Evolutionary conservation across 2,329 filamentous ascomycete genomes (phyloP).

Genomic region (Hypoxylon sp.): DNA sequence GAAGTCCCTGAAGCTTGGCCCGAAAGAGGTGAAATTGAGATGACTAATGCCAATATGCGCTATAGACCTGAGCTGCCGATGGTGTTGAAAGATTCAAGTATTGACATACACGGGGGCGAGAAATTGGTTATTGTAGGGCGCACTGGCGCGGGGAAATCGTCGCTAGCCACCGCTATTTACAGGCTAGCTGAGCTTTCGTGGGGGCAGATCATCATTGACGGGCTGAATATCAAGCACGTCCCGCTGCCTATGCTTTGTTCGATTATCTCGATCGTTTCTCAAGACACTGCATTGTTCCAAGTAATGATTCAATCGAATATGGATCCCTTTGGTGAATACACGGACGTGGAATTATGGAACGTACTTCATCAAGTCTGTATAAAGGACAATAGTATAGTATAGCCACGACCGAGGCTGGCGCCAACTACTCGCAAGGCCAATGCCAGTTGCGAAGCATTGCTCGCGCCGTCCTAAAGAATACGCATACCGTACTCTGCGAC

Average conservation of each 20-base stretch:
- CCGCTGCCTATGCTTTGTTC: conserved; percentile 79
- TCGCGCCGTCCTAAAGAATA: conserved; percentile 76
- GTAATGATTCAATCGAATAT: conserved; percentile 81
- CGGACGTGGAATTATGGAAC: conserved; percentile 80
- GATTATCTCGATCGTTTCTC: conserved; percentile 82
- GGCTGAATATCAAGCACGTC: conserved; percentile 77
- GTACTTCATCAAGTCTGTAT: conserved; percentile 71
- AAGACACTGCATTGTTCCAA: conserved; percentile 80
- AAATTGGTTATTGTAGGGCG: conserved; percentile 82
- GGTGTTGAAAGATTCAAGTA: conserved; percentile 76
- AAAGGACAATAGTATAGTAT: no score
- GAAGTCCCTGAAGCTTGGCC: conserved; percentile 76
- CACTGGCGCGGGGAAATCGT: conserved; percentile 83
- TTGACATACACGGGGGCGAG: conserved; percentile 71
- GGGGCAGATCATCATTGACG: conserved; percentile 79
- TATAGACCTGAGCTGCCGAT: conserved; percentile 76
- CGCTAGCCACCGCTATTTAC: conserved; percentile 79
- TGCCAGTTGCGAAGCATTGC: conserved; percentile 66
- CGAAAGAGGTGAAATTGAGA: conserved; percentile 75
- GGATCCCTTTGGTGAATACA: conserved; percentile 80
- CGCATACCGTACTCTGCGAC: conserved; percentile 81
- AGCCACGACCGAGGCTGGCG: no score
- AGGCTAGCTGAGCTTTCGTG: conserved; percentile 78
- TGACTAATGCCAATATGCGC: conserved; percentile 76
- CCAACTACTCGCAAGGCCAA: conserved; percentile 80